Percentiles rank a stretch among this genome's conserved stretches.
phyloP scores from a whole-genome alignment of 148 eudicot species.

The Camellia lanceoleosa region DNA sequence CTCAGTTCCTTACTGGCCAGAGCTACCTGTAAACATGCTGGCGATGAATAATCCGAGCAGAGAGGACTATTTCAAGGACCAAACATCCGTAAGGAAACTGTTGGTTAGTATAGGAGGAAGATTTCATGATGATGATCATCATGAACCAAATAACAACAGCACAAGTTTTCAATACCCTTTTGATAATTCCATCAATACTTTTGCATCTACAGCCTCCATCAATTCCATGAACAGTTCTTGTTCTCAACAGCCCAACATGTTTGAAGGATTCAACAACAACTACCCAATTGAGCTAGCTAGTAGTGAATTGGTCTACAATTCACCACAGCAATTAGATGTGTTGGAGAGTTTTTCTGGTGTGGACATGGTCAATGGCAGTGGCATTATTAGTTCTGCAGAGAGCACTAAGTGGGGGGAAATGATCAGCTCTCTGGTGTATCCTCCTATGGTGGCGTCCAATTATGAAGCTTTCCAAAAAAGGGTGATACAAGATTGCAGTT shows the following conservation, averaged over 20 bases:
- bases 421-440: slow-evolving; percentile 27
- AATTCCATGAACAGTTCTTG: slow-evolving; percentile 7
- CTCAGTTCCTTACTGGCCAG: slow-evolving; percentile 36
- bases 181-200: slow-evolving; percentile 16
- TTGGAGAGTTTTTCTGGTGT: slow-evolving; percentile 32
- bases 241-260: slow-evolving; percentile 22
- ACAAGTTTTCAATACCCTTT: slow-evolving; percentile 23
- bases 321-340: slow-evolving; percentile 19
- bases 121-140: slow-evolving; percentile 20
- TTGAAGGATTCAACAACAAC: slow-evolving; percentile 31
- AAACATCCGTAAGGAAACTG: slow-evolving; percentile 26
- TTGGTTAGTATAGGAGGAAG: slow-evolving; percentile 24
- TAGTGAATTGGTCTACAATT: slow-evolving; percentile 24
- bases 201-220: slow-evolving; percentile 19
- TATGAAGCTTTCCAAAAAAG: slow-evolving; percentile 31
- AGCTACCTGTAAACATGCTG: slow-evolving; percentile 18
- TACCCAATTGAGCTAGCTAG: slow-evolving; percentile 23
- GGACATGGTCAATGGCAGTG: slow-evolving; percentile 18
- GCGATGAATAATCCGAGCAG: slow-evolving; percentile 16
- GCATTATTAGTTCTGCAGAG: slow-evolving; percentile 37
- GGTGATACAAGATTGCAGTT: slow-evolving; percentile 7
- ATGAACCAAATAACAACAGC: slow-evolving; percentile 14
- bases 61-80: slow-evolving; percentile 8
- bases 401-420: slow-evolving; percentile 42
- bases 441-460: slow-evolving; percentile 25